Evolutionary conservation across 208 protist species (phyloP), one percentile per base, ranked within the genome.

Genomic region (Acanthamoeba rhysodes): DNA sequence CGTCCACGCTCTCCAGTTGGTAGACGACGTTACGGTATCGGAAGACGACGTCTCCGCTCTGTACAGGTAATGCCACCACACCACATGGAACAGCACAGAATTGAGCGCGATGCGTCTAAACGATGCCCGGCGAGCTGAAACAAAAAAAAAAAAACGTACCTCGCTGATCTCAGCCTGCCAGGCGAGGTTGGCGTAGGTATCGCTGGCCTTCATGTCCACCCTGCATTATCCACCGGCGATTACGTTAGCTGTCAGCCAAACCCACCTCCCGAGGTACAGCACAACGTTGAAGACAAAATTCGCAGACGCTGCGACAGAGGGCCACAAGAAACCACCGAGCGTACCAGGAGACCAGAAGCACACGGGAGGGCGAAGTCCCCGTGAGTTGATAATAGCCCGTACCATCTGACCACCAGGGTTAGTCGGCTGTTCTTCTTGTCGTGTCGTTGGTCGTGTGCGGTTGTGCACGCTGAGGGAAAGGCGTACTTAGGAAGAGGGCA

Each of bases 91-190:
- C n/a, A 41, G 37, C 37, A 1, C 37, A 41, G 37, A 41, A 41
- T 1, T 41, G 37, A 41, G 37, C 37, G 37, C 37, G 37, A 1
- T 41, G 37, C 37, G 37, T 4, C 37, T 41, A 41, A 41, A 41
- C 37, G 37, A 41, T 41, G 37, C 37, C 1, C 37, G 37, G 37
- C 37, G 4, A 12, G 32, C 3, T 2, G 24, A 57, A 22, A 22
- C 0, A 84, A 24, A 2, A 6, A 12, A 12, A 0, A 84, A 12
- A 16, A 57, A 10, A 18, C 45, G 41, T 6, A 85, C 76, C 76
- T 88, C 80, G 0, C 22, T 45, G 32, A 88, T 57, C 80, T 88
- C 80, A 34, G 80, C 80, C 34, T 88, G 80, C 80, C 80, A 88
- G 16, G 80, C 7, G 34, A 88, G 80, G 14, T 64, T 24, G 24